Base-by-base conservation (phyloP, 331 rosid species). In the Saraca asoca region DNA sequence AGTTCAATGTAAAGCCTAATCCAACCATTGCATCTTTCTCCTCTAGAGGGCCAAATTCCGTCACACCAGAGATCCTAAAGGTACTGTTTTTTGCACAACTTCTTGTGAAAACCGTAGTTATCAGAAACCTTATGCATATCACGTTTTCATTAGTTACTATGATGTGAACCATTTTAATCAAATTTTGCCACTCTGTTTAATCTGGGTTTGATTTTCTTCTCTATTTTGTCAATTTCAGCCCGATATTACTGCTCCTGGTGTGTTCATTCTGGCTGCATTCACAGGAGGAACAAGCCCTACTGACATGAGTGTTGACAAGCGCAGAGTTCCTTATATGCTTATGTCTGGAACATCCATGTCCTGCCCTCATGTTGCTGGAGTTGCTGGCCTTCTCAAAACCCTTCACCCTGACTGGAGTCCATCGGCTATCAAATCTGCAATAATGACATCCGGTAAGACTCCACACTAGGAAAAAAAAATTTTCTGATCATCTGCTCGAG, bases 311-410 rank as follows among this genome's bases (percentile, higher is more conserved):
- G 31, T 15, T 18, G 94, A 90, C 67, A 62, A 59, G 7, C 87
- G 88, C 20, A 66, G 74, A 51, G 51, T 64, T 71, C 80, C 85
- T 38, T 90, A 63, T 61, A 58, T 66, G 53, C 64, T 78, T 3
- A 78, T 73, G 78, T 88, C 93, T 5, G 95, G 97, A 58, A 90
- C 97, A 35, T 90, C 97, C 66, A 87, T 90, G 93, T 65, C 95
- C 1, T 85, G 91, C 73, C 95, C 95, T 46, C 95, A 88, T 56
- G 89, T 91, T 2, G 54, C 93, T 10, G 91, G 97, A 17, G 52
- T 88, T 17, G 87, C 42, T 37, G 95, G 95, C 62, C 97, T 91
- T 51, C 85, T 91, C 54, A 82, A 70, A 69, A 62, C 82, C 0
- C 81, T 80, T 33, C 67, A 88, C 68, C 93, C 89, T 9, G 7